Conservation (phyloP, 2,329 filamentous ascomycete species). For the Fusarium caatingaense region DNA sequence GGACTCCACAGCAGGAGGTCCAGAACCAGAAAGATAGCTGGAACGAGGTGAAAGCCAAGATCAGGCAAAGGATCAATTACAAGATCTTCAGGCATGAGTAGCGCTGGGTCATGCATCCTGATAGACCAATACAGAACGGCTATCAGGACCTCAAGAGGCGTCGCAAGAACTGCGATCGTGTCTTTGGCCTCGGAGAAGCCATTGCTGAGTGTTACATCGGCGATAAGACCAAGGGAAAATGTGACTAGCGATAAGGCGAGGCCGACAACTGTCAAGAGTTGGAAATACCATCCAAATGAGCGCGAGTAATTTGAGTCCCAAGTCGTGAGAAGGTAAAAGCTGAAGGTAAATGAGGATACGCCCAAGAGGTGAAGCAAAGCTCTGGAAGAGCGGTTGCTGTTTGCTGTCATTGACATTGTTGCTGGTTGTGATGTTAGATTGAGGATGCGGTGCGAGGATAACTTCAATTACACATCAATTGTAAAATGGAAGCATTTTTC, state of each 20-base stretch:
- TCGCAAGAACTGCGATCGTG: neutral
- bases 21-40: neutral
- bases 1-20: neutral
- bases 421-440: neutral
- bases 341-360: neutral
- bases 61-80: constrained; percentile 8
- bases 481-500: neutral
- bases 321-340: constrained; percentile 10
- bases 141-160: constrained; percentile 16
- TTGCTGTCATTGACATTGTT: neutral
- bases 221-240: neutral
- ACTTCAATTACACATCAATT: neutral
- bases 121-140: constrained; percentile 13
- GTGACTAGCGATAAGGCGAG: neutral
- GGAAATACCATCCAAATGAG: constrained; percentile 20
- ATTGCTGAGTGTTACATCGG: neutral
- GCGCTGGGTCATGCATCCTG: constrained; percentile 6
- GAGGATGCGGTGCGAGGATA: no score
- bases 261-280: constrained; percentile 5
- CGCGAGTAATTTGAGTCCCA: constrained; percentile 13
- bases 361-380: neutral
- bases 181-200: neutral
- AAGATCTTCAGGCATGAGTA: constrained; percentile 16
- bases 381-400: no score
- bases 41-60: constrained; percentile 10